Evolutionary conservation across 306 rosid species (phyloP).

Genomic region (Canavalia gladiata): DNA sequence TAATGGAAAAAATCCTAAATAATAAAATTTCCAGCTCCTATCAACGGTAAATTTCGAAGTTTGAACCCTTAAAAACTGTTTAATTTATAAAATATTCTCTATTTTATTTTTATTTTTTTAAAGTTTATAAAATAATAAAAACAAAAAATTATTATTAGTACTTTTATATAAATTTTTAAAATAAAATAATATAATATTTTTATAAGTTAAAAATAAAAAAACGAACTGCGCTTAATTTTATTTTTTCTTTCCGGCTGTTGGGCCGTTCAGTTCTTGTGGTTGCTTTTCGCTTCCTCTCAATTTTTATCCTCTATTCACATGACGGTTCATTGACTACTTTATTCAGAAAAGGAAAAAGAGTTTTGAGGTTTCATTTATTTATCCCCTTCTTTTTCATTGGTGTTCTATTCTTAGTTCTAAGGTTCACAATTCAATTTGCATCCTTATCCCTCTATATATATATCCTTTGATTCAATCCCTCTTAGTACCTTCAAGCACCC

Average conservation of each 20-base stretch:
- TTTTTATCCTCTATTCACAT: not conserved
- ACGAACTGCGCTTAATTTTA: too few species aligned
- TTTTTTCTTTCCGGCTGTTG: not conserved
- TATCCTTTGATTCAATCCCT: not conserved
- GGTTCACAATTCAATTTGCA: constrained; percentile 45
- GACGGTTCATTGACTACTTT: constrained; percentile 3
- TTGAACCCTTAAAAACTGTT: too few species aligned
- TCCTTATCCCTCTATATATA: constrained; percentile 25
- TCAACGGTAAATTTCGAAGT: too few species aligned
- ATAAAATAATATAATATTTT: too few species aligned
- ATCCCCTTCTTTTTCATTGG: not conserved
- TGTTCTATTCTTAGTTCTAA: not conserved
- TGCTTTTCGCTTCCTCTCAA: not conserved
- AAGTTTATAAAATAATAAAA: too few species aligned
- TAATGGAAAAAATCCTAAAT: too few species aligned
- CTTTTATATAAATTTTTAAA: too few species aligned
- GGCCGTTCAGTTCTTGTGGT: not conserved
- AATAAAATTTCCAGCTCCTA: too few species aligned
- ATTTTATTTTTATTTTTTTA: too few species aligned
- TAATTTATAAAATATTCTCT: too few species aligned
- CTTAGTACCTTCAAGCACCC: not conserved
- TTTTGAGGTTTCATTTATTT: constrained; percentile 20
- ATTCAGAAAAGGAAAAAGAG: not conserved
- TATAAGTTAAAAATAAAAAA: too few species aligned
- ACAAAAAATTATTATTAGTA: too few species aligned